Evolutionary conservation across 2,329 filamentous ascomycete genomes (phyloP).

Genomic region (Thermothelomyces thermophilus): DNA sequence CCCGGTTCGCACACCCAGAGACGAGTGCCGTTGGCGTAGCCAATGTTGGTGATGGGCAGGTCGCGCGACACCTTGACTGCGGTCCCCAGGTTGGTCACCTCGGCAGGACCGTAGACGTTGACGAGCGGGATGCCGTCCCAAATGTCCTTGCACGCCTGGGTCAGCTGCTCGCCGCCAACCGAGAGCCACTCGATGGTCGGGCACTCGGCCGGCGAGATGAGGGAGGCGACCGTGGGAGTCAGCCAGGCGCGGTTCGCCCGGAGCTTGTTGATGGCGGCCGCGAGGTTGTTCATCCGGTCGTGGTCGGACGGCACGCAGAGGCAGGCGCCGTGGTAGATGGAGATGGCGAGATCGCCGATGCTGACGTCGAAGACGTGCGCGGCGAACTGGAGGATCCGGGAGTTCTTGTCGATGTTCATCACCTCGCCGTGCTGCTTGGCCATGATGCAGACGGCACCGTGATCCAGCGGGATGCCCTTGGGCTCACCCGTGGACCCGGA

Average conservation of each 20-base stretch:
- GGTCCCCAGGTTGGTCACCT: slow-evolving; percentile 10
- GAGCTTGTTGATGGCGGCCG: slow-evolving; percentile 22
- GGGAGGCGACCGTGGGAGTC: slow-evolving; percentile 23
- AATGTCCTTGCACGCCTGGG: slow-evolving; percentile 15
- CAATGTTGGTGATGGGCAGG: slow-evolving; percentile 16
- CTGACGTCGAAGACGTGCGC: slow-evolving; percentile 30
- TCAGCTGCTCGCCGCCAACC: slow-evolving; percentile 23
- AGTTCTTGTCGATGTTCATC: slow-evolving; percentile 21
- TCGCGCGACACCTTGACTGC: slow-evolving; percentile 1
- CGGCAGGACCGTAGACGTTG: slow-evolving; percentile 7
- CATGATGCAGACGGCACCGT: slow-evolving; percentile 20
- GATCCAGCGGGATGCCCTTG: slow-evolving; percentile 30
- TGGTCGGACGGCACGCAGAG: slow-evolving; percentile 34
- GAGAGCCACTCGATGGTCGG: slow-evolving; percentile 20
- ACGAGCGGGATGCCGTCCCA: slow-evolving; percentile 7
- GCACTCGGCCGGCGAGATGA: slow-evolving; percentile 20
- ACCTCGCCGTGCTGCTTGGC: slow-evolving; percentile 18
- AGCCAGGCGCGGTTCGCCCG: slow-evolving; percentile 22
- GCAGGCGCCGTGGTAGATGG: slow-evolving; percentile 26
- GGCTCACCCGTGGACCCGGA: slow-evolving; percentile 44
- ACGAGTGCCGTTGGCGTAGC: slow-evolving; percentile 16
- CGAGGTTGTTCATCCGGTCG: slow-evolving; percentile 33
- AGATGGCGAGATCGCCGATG: slow-evolving; percentile 22
- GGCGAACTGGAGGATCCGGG: slow-evolving; percentile 31
- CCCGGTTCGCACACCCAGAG: slow-evolving; percentile 29